Evolutionary conservation across 176 grass and related monocot genomes (phyloP), one percentile per base, ranked within the genome.

Genomic region (Microstegium vimineum): DNA sequence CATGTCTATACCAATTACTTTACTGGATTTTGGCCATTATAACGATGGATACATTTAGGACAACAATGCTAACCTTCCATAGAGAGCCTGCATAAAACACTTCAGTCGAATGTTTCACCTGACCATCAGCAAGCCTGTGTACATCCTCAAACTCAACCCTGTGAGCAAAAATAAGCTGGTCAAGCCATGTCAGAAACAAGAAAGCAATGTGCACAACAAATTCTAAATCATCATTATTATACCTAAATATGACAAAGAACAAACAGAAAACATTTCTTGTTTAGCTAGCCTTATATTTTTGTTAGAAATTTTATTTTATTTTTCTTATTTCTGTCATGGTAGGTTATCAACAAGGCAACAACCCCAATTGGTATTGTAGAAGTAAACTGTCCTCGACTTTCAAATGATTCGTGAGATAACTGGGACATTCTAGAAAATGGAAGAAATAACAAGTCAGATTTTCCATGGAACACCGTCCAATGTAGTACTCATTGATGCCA

Each of bases 111-210:
- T 99, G 91, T 75, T 99, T 99, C 75, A 99, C 93, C 69, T 93
- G 96, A 61, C 89, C 85, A 87, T 99, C 96, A 65, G 72, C 85
- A 76, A 99, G 96, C 81, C 89, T 89, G 78, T 95, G 93, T 71
- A 99, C 96, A 71, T 95, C 93, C 86, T 95, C 89, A 65, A 99
- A 99, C 75, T 95, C 93, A 65, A 95, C 89, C 63, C 96, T 99
- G 90, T 74, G 26, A 83, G 45, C 41, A 87, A 25, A 47, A 81
- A 59, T 88, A 45, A 65, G 43, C 18, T 66, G 59, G 63, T 81
- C 47, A 91, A 34, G 46, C 42, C 63, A 80, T 86, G 38, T 33
- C 74, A 87, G 30, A 82, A 69, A 74, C 38, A 45, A 60, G 31
- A 18, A 77, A 36, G 6, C 49, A 78, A 14, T 51, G 74, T 76